phyloP scores from a whole-genome alignment of 805 yeast species.

The Starmera caribaea region DNA sequence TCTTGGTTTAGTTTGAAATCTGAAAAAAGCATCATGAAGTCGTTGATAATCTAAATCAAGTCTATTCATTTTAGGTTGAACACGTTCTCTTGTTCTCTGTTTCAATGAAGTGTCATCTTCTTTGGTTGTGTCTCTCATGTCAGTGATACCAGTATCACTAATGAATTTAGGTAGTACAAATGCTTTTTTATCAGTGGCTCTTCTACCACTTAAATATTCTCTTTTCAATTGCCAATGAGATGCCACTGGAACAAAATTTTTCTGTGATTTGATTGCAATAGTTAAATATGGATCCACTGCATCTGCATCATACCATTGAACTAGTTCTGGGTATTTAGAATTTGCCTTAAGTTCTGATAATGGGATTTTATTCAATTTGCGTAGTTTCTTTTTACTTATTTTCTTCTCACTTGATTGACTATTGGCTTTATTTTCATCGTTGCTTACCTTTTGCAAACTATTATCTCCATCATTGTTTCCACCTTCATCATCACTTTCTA shows the following conservation, averaged over 20 bases:
- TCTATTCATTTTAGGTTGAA: constrained; percentile 82
- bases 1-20: constrained; percentile 65
- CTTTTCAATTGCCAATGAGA: constrained; percentile 74
- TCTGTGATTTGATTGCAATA: constrained; percentile 52
- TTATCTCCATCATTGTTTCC: constrained; percentile 4
- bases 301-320: constrained; percentile 85
- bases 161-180: constrained; percentile 75
- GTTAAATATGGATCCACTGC: constrained; percentile 67
- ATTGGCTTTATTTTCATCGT: constrained; percentile 10
- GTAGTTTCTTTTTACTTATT: constrained; percentile 40
- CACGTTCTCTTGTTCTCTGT: constrained; percentile 70
- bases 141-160: constrained; percentile 73
- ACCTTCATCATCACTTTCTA: constrained; percentile 22
- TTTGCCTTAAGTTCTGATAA: constrained; percentile 57
- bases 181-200: constrained; percentile 59
- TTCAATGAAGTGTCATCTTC: constrained; percentile 47
- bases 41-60: constrained; percentile 80
- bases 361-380: constrained; percentile 47
- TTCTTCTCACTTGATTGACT: constrained; percentile 13
- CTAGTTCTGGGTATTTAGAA: constrained; percentile 54
- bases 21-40: constrained; percentile 80
- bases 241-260: constrained; percentile 71
- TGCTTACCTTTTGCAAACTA: constrained; percentile 8
- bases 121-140: constrained; percentile 61
- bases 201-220: constrained; percentile 59